Evolutionary conservation across 129 eudicot genomes (phyloP).

Genomic region (Escallonia rubra): DNA sequence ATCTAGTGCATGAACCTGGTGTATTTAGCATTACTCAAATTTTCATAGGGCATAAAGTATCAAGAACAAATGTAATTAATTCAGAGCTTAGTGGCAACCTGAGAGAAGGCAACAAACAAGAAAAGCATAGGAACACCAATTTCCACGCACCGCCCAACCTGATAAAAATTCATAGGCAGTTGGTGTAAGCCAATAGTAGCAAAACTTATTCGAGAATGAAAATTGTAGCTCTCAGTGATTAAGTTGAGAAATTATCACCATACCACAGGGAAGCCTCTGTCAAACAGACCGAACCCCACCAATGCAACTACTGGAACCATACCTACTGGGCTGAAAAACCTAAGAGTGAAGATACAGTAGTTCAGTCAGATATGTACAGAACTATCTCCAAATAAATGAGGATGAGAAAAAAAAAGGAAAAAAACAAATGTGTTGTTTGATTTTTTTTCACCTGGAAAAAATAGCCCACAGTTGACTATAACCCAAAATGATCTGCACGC

Average conservation of each 20-base stretch:
- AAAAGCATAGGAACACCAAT: constrained; percentile 94
- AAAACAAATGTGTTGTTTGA: not conserved
- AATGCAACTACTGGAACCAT: constrained; percentile 99
- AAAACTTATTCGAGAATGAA: not conserved
- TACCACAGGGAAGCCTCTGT: constrained; percentile 90
- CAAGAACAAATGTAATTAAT: not conserved
- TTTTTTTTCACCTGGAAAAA: constrained; percentile 73
- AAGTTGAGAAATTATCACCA: constrained; percentile 12
- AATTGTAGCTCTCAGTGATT: not conserved
- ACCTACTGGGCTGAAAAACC: constrained; percentile 98
- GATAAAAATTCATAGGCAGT: constrained; percentile 13
- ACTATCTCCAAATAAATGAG: no score
- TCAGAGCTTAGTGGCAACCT: constrained; percentile 28
- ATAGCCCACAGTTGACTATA: constrained; percentile 99
- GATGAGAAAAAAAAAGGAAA: no score
- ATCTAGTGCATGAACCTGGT: no score
- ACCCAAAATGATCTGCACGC: constrained; percentile 84
- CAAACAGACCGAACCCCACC: constrained; percentile 90
- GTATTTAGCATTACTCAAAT: not conserved
- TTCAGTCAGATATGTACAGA: not conserved
- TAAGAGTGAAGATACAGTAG: constrained; percentile 11
- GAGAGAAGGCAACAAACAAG: constrained; percentile 85
- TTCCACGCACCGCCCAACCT: constrained; percentile 93
- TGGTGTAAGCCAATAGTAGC: not conserved
- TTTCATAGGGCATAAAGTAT: not conserved